A percentile compares a stretch with the other conserved stretches of the same genome.
These are phyloP conservation scores for Leishmania guyanensis DNA, from an alignment of 208 protist species.

Conservation along the genomic window DNA sequence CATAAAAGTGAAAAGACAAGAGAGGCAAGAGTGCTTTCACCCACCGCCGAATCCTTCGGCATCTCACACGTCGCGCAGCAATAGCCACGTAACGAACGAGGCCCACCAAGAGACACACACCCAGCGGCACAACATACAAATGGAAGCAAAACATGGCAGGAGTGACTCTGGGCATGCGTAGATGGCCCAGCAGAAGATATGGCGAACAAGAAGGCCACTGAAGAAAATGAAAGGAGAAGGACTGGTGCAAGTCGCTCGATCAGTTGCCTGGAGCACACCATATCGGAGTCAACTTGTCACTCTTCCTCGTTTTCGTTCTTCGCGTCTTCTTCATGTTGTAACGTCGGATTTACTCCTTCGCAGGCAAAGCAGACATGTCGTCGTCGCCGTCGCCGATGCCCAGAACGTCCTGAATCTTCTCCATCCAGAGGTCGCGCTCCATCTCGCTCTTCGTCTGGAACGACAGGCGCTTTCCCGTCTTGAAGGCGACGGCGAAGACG, in stretches of 20 bases:
- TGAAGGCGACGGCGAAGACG: slow-evolving; percentile 82
- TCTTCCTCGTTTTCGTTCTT: background rate
- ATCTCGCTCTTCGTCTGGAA: slow-evolving; percentile 69
- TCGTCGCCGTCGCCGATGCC: slow-evolving; percentile 74
- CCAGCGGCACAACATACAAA: background rate
- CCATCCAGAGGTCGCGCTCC: slow-evolving; percentile 77
- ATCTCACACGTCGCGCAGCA: background rate
- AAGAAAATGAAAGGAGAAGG: background rate
- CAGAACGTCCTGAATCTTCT: slow-evolving; percentile 82
- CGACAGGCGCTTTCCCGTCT: slow-evolving; percentile 69
- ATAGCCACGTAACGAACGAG: background rate
- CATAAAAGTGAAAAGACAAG: slow-evolving; percentile 6
- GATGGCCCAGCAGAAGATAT: too few relatives aligned
- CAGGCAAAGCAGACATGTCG: slow-evolving; percentile 16
- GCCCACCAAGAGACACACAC: background rate
- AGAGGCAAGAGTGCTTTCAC: background rate
- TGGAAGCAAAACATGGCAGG: background rate
- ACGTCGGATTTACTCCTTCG: slow-evolving; percentile 10
- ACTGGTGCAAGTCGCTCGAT: background rate
- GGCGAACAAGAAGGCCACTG: background rate
- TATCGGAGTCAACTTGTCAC: background rate
- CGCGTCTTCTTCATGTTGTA: background rate
- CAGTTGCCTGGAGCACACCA: background rate
- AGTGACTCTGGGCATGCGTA: too few relatives aligned
- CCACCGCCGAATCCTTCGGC: background rate